Conservation (phyloP, 148 eudicot genomes). For the Fagopyrum esculentum region DNA sequence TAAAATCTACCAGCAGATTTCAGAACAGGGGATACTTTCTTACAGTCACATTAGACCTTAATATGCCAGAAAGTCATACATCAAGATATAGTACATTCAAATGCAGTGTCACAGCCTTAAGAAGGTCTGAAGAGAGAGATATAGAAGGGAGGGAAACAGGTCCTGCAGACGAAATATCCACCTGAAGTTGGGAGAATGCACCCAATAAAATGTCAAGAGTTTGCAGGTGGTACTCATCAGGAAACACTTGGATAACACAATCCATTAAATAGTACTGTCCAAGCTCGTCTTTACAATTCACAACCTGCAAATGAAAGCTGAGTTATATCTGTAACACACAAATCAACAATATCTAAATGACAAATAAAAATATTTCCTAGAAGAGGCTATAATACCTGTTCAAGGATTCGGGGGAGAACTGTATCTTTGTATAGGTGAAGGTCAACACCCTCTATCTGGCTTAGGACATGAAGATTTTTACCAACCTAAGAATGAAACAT, state of each 20-base stretch:
- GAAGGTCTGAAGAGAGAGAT: no score
- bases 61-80: no score
- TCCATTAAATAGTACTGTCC: conserved; percentile 97
- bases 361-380: neutral
- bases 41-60: no score
- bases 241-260: conserved; percentile 97
- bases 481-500: conserved; percentile 66
- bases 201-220: conserved; percentile 84
- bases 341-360: neutral
- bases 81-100: no score
- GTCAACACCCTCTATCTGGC: conserved; percentile 99
- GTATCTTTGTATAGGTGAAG: conserved; percentile 89
- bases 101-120: no score
- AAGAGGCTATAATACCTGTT: conserved; percentile 49
- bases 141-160: no score
- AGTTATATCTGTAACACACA: neutral
- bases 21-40: no score
- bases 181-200: conserved; percentile 98
- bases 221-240: conserved; percentile 97
- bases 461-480: conserved; percentile 90
- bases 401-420: conserved; percentile 93
- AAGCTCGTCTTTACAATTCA: conserved; percentile 95
- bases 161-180: conserved; percentile 15
- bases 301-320: conserved; percentile 49
- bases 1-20: no score